Evolutionary conservation across 139 green algal species (phyloP), one percentile per base, ranked within the genome.

Genomic region (Cymbomonas tetramitiformis): DNA sequence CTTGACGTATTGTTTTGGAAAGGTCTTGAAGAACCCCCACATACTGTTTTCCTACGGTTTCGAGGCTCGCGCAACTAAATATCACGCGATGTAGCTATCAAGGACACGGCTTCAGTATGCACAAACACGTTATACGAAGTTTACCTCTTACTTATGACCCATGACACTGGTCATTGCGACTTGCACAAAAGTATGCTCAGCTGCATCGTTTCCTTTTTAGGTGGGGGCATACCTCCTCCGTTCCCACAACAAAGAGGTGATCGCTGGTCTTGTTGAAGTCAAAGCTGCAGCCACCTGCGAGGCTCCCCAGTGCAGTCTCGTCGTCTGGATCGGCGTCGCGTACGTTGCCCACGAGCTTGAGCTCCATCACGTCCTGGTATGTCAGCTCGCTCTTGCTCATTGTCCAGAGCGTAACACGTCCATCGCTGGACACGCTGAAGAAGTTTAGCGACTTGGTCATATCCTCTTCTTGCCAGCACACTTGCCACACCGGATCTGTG

Each of bases 401-500:
- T 2, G 72, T 87, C 87, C 87, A 94, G 38, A 88, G 54, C 32
- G 78, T 74, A 28, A 96, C 72, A 30, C 75, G 62, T 25, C 87
- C 87, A 58, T 93, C 85, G 23, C 52, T 79, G 28, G 64, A 74
- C 32, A 78, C 65, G 23, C 24, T 61, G 59, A 54, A 69, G 43
- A 88, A 83, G 60, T 82, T 67, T 41, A 87, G 67, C 30, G 61
- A 50, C 69, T 84, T 82, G 51, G 31, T 58, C 3, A 66, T 23
- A 36, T 75, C 67, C 24, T 69, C 61, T 47, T 75, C 67, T 50
- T 61, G 41, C 79, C 83, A 93, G 55, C 53, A 75, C 15, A 93
- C 58, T 63, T 87, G 67, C 87, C 86, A 94, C 61, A 96, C 85
- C 0, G 87, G 79, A 46, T 95, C 87, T 24, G 59, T 82, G 65